Percentiles rank a stretch among this genome's conserved stretches.
These are phyloP conservation scores for Leptomonas pyrrhocoris DNA, from an alignment of 208 protist species.

Conservation along the genomic window DNA sequence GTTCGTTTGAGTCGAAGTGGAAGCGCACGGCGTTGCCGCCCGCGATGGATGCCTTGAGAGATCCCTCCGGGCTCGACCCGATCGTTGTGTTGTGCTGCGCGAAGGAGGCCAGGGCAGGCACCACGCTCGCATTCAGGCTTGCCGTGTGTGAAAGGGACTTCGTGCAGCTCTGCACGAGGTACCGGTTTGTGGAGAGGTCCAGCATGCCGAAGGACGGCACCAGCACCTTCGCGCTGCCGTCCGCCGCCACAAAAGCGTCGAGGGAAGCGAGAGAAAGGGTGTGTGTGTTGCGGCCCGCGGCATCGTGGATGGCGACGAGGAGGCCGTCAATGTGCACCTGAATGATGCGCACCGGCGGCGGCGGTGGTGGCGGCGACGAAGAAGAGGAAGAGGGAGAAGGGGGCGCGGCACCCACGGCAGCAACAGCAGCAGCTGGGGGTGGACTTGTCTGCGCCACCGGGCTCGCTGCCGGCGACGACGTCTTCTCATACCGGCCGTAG, in stretches of 20 bases:
- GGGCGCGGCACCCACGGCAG: neutral
- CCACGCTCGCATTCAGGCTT: constrained; percentile 8
- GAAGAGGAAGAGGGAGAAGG: neutral
- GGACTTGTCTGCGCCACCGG: neutral
- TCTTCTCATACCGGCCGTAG: constrained; percentile 42
- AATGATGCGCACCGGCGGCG: constrained; percentile 35
- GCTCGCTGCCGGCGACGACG: constrained; percentile 2
- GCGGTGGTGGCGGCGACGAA: no score
- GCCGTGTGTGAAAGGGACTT: neutral
- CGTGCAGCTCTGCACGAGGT: constrained; percentile 45
- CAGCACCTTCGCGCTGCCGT: constrained; percentile 44
- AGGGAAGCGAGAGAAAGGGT: constrained; percentile 50
- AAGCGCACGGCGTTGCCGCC: constrained; percentile 30
- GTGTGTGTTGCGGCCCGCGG: constrained; percentile 66
- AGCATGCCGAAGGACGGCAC: constrained; percentile 49
- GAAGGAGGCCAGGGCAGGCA: neutral
- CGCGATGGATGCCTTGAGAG: neutral
- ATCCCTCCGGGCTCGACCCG: no score
- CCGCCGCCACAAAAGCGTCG: constrained; percentile 34
- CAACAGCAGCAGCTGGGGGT: neutral
- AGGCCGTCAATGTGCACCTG: constrained; percentile 57
- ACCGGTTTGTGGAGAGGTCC: constrained; percentile 68
- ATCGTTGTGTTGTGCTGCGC: neutral
- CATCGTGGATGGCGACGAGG: constrained; percentile 63
- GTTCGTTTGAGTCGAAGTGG: constrained; percentile 29